Percentiles rank a stretch among this genome's conserved stretches.
Evolutionary conservation across 768 basidiomycete genomes (phyloP).

Genomic region (Cystobasidium ongulense): DNA sequence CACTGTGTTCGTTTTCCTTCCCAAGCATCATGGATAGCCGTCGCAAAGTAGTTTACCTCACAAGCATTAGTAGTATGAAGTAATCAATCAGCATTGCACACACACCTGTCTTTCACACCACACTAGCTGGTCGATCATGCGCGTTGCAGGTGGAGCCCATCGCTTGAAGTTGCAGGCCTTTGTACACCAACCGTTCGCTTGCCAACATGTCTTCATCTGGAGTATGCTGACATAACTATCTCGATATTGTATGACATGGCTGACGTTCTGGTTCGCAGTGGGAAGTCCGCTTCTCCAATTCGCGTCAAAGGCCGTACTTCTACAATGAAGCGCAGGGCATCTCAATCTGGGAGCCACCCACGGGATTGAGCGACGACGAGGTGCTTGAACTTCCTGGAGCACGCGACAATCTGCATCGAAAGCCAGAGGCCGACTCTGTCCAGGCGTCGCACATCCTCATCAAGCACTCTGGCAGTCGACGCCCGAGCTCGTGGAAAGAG

Average conservation of each 20-base stretch:
- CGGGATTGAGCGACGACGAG: conserved; percentile 30
- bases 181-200: not conserved
- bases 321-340: conserved; percentile 63
- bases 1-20: conserved; percentile 23
- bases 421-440: conserved; percentile 46
- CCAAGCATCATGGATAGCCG: not conserved
- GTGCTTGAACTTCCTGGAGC: conserved; percentile 36
- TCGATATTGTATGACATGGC: not conserved
- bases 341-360: conserved; percentile 64
- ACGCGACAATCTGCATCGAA: conserved; percentile 41
- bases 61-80: too few relatives aligned
- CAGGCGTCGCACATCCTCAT: conserved; percentile 92
- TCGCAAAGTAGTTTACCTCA: not conserved
- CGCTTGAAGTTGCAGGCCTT: too few relatives aligned
- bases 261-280: conserved; percentile 47
- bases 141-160: too few relatives aligned
- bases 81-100: too few relatives aligned
- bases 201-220: not conserved
- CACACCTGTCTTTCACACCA: too few relatives aligned
- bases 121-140: too few relatives aligned
- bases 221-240: not conserved
- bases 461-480: conserved; percentile 59
- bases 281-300: conserved; percentile 81
- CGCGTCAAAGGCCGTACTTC: conserved; percentile 73
- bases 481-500: conserved; percentile 50